These are phyloP conservation scores for Eimeria sp. DNA, from an alignment of 169 alveolate genomes.

Conservation along the genomic window DNA sequence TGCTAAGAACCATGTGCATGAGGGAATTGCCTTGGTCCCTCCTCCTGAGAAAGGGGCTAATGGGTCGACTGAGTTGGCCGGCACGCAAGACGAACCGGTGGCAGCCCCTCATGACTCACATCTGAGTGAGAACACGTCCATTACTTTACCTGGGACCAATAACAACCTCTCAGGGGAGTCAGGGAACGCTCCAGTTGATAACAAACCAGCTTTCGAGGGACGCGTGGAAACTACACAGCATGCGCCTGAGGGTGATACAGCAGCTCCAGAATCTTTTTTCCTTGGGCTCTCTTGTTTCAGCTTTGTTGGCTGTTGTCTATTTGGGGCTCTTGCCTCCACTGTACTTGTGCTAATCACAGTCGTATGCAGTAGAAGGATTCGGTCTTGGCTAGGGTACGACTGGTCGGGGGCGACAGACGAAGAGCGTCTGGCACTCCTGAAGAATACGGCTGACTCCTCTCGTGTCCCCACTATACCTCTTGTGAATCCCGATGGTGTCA, in stretches of 20 bases:
- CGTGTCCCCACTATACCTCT: slow-evolving; percentile 9
- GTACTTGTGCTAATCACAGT: slow-evolving; percentile 59
- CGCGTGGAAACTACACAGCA: background rate
- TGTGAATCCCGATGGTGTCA: slow-evolving; percentile 39
- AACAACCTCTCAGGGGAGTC: background rate
- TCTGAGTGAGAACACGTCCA: background rate
- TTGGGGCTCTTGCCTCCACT: slow-evolving; percentile 51
- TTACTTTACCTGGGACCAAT: background rate
- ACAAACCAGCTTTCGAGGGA: background rate
- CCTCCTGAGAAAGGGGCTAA: background rate
- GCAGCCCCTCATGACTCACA: slow-evolving; percentile 9
- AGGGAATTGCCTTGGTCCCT: background rate
- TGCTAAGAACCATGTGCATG: background rate
- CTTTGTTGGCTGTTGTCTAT: slow-evolving; percentile 56
- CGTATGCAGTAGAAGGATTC: slow-evolving; percentile 53
- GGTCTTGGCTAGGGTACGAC: slow-evolving; percentile 58
- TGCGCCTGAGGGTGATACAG: background rate
- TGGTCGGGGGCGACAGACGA: slow-evolving; percentile 67
- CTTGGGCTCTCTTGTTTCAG: slow-evolving; percentile 47
- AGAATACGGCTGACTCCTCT: background rate
- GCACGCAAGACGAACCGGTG: background rate
- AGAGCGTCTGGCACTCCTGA: slow-evolving; percentile 32
- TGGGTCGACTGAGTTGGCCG: background rate
- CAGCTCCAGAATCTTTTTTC: background rate
- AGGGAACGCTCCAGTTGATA: background rate